Percentiles rank a stretch among this genome's conserved stretches.
These are phyloP conservation scores for Yamadazyma epiphylla DNA, from an alignment of 1,139 yeast genomes.

Conservation along the genomic window DNA sequence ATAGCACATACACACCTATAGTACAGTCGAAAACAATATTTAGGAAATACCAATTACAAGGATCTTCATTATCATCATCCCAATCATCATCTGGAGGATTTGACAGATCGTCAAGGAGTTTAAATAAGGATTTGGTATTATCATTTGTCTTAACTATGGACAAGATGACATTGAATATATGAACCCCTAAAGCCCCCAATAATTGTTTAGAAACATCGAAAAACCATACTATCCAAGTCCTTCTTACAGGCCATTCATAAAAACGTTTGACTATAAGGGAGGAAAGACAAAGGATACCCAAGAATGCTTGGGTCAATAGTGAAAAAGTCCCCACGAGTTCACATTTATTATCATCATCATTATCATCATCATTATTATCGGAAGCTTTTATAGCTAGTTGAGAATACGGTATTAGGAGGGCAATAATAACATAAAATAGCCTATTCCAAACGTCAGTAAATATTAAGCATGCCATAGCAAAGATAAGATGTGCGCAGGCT, in stretches of 20 bases:
- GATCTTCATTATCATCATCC: conserved; percentile 32
- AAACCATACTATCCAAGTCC: conserved; percentile 87
- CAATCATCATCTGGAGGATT: conserved; percentile 10
- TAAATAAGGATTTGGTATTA: neutral
- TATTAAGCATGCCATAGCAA: too few relatives aligned
- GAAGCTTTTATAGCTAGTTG: too few relatives aligned
- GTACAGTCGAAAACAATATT: conserved; percentile 90
- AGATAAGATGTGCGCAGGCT: too few relatives aligned
- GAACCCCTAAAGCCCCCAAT: conserved; percentile 82
- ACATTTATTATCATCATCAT: conserved; percentile 37
- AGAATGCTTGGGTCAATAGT: conserved; percentile 53
- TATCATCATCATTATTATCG: too few relatives aligned
- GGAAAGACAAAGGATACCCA: conserved; percentile 75
- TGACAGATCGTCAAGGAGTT: neutral
- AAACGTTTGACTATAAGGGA: conserved; percentile 73
- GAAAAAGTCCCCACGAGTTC: conserved; percentile 73
- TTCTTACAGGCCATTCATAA: conserved; percentile 70
- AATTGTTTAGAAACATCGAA: conserved; percentile 90
- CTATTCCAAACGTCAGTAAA: too few relatives aligned
- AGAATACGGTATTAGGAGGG: too few relatives aligned
- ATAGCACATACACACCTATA: conserved; percentile 85
- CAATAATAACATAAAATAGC: too few relatives aligned
- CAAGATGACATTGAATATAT: conserved; percentile 69
- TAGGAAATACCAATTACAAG: conserved; percentile 90
- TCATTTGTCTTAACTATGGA: conserved; percentile 50